Conservation (phyloP, 73 alveolate genomes). For the Paramecium primaurelia region DNA sequence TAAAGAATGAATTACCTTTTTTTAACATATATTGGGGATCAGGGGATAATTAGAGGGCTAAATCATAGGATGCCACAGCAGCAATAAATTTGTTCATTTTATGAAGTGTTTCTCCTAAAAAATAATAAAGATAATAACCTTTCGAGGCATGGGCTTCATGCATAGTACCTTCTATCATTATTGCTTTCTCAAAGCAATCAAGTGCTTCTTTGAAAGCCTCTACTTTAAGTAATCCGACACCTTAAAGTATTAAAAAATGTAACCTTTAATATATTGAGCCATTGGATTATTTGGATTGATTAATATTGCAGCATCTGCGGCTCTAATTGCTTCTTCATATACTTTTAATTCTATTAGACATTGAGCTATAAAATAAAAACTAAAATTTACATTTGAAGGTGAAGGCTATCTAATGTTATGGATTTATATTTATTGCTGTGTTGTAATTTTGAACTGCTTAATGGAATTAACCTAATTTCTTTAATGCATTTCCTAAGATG, state of each 20-base stretch:
- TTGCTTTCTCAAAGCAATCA: not conserved
- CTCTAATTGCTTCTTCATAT: not conserved
- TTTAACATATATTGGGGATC: not conserved
- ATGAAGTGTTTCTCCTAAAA: not conserved
- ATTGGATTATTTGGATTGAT: not conserved
- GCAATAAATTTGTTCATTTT: not conserved
- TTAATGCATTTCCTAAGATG: not conserved
- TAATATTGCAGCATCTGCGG: not conserved
- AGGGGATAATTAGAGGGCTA: not conserved
- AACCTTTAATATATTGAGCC: not conserved
- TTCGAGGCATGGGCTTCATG: not conserved
- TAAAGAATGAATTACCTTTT: not conserved
- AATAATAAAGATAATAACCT: not conserved
- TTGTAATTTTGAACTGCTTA: not conserved
- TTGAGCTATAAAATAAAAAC: not conserved
- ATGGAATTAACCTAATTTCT: not conserved
- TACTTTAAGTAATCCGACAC: not conserved
- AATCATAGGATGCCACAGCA: not conserved
- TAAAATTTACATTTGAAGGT: not conserved
- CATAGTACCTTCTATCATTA: not conserved
- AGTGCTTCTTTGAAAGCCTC: not conserved
- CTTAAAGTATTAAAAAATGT: not conserved
- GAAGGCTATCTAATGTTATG: not conserved
- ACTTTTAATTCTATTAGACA: not conserved
- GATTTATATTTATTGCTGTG: not conserved